Percentiles rank a stretch among this genome's conserved stretches.
Evolutionary conservation across 2,329 filamentous ascomycete species (phyloP).

Genomic region (Aspergillus hortae): DNA sequence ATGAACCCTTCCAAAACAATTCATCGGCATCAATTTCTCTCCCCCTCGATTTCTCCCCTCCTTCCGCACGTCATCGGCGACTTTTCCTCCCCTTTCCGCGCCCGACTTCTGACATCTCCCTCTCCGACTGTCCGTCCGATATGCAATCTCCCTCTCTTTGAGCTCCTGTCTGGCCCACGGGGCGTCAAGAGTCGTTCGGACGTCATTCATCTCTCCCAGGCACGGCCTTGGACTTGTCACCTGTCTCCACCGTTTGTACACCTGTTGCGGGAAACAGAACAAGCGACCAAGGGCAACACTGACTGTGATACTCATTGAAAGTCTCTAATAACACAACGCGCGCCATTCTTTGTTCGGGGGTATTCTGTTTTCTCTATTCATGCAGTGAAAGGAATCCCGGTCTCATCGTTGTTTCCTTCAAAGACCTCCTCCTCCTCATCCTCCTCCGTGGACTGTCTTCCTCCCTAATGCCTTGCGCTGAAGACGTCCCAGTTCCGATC

Average conservation of each 20-base stretch:
- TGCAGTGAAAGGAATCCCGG: not conserved
- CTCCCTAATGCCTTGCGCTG: conserved; percentile 13
- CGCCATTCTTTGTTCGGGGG: not conserved
- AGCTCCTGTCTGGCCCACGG: conserved; percentile 17
- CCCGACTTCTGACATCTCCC: conserved; percentile 1
- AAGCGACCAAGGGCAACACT: not conserved
- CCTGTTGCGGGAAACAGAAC: not conserved
- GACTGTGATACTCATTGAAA: not conserved
- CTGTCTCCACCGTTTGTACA: not conserved
- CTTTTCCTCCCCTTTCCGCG: conserved; percentile 2
- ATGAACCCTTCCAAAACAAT: conserved; percentile 5
- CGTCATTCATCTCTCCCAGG: conserved; percentile 18
- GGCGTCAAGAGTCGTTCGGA: conserved; percentile 21
- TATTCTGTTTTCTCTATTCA: not conserved
- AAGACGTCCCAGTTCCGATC: not conserved
- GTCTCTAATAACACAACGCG: not conserved
- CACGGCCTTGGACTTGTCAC: conserved; percentile 5
- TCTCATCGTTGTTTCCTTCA: conserved; percentile 15
- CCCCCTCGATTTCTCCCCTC: not conserved
- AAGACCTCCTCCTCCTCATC: not conserved
- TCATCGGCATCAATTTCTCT: conserved; percentile 13
- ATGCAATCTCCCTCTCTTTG: conserved; percentile 20
- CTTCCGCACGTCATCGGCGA: conserved; percentile 3
- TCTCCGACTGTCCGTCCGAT: conserved; percentile 9
- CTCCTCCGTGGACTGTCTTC: not conserved